Evolutionary conservation across 768 basidiomycete species (phyloP).

Genomic region (Tylopilus sp.): DNA sequence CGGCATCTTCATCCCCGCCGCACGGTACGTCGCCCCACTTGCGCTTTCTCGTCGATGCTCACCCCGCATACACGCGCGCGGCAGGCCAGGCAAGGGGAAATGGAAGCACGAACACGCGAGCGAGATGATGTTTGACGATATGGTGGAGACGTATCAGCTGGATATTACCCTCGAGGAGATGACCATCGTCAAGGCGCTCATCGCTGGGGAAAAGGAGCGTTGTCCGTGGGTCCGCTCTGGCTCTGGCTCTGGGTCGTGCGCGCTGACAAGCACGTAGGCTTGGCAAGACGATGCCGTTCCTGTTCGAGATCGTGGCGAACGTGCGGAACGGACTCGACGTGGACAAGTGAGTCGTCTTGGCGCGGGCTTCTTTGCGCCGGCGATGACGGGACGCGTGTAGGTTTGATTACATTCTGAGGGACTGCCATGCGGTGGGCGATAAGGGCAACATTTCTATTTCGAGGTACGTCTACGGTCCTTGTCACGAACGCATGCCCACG

Average conservation of each 20-base stretch:
- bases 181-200: conserved; percentile 72
- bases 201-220: conserved; percentile 53
- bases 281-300: conserved; percentile 57
- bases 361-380: neutral
- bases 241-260: neutral
- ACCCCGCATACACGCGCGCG: neutral
- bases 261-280: conserved; percentile 11
- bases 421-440: conserved; percentile 70
- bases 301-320: conserved; percentile 87
- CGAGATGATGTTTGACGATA: conserved; percentile 76
- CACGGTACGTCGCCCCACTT: conserved; percentile 50
- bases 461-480: conserved; percentile 32
- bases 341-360: conserved; percentile 76
- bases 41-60: no score
- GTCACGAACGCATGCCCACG: neutral
- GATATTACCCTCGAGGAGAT: conserved; percentile 47
- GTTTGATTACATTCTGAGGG: conserved; percentile 80
- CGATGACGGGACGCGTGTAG: conserved; percentile 34
- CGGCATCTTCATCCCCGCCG: conserved; percentile 61
- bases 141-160: conserved; percentile 56
- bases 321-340: conserved; percentile 80
- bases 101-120: conserved; percentile 83
- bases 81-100: conserved; percentile 40
- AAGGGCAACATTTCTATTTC: conserved; percentile 47
- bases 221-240: conserved; percentile 46